Evolutionary conservation across 2,329 filamentous ascomycete genomes (phyloP).

Genomic region (Colletotrichum spaethianum): DNA sequence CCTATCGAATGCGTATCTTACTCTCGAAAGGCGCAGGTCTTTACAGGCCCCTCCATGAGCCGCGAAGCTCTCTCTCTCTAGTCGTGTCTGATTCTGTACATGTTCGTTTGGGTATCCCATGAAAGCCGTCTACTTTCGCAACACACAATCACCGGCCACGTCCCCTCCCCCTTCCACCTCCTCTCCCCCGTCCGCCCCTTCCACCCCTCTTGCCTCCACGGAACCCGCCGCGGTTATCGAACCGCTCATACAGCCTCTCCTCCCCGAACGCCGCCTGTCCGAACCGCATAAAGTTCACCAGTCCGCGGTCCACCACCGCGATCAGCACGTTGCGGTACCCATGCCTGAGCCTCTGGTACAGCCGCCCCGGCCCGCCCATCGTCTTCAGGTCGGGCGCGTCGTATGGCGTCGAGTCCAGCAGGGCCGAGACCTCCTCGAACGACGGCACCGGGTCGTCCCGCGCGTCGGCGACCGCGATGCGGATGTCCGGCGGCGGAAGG

Average conservation of each 20-base stretch:
- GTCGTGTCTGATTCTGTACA: not conserved
- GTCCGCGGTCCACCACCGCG: slow-evolving; percentile 89
- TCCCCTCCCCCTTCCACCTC: slow-evolving; percentile 54
- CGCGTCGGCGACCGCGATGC: slow-evolving; percentile 85
- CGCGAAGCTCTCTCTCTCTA: slow-evolving; percentile 6
- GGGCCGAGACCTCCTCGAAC: slow-evolving; percentile 76
- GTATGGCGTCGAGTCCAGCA: slow-evolving; percentile 82
- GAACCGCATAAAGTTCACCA: slow-evolving; percentile 89
- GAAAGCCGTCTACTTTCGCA: not conserved
- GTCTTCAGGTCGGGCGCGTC: slow-evolving; percentile 65
- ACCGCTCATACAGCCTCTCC: slow-evolving; percentile 78
- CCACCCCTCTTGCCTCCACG: slow-evolving; percentile 57
- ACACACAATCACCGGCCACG: slow-evolving; percentile 42
- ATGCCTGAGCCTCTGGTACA: slow-evolving; percentile 87
- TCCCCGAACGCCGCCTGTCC: slow-evolving; percentile 84
- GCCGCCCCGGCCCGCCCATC: slow-evolving; percentile 59
- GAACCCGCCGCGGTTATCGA: slow-evolving; percentile 55
- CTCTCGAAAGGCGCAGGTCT: not conserved
- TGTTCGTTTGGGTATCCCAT: slow-evolving; percentile 25
- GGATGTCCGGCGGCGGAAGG: slow-evolving; percentile 85
- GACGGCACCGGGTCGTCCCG: slow-evolving; percentile 80
- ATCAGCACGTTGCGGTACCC: slow-evolving; percentile 88
- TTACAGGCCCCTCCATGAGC: not conserved
- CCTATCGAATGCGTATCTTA: not conserved
- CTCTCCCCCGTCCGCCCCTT: slow-evolving; percentile 60